Percentiles rank a stretch among this genome's conserved stretches.
phyloP scores from a whole-genome alignment of 2,329 filamentous ascomycete genomes.

The Hirsutella thompsonii region DNA sequence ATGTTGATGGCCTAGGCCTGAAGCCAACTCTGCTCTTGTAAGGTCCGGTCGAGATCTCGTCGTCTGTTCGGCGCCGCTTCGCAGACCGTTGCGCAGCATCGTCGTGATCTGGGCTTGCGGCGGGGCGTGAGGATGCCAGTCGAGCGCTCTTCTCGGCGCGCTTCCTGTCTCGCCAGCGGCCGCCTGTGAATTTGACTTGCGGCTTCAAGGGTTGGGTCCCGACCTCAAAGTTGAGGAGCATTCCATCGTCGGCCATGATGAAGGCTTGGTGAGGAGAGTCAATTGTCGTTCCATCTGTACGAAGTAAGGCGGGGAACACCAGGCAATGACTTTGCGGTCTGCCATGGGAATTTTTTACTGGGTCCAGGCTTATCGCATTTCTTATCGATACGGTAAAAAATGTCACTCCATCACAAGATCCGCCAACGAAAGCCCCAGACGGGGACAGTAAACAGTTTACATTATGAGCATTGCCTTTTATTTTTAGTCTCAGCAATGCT shows the following conservation, averaged over 20 bases:
- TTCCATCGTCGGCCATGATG: slow-evolving; percentile 82
- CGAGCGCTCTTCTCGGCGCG: slow-evolving; percentile 39
- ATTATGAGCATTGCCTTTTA: too few species aligned
- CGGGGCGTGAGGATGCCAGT: slow-evolving; percentile 11
- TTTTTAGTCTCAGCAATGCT: too few species aligned
- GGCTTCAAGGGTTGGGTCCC: slow-evolving; percentile 51
- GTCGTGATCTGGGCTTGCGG: slow-evolving; percentile 10
- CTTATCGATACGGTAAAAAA: too few species aligned
- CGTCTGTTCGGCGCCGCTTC: slow-evolving; percentile 32
- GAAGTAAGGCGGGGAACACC: too few species aligned
- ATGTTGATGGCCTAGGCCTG: neutral
- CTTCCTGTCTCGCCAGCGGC: slow-evolving; percentile 83
- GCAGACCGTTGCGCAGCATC: slow-evolving; percentile 20
- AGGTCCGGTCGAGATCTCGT: slow-evolving; percentile 8
- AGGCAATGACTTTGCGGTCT: too few species aligned
- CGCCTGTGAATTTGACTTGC: slow-evolving; percentile 64
- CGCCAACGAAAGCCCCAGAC: too few species aligned
- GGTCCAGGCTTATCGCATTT: too few species aligned
- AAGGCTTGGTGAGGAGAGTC: neutral
- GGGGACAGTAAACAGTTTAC: too few species aligned
- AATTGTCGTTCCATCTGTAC: neutral
- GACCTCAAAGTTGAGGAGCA: slow-evolving; percentile 86
- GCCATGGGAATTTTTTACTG: too few species aligned
- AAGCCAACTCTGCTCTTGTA: neutral
- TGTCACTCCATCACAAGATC: too few species aligned